Evolutionary conservation across 2,329 filamentous ascomycete genomes (phyloP), one percentile per base, ranked within the genome.

Genomic region (Verruconis gallopava): DNA sequence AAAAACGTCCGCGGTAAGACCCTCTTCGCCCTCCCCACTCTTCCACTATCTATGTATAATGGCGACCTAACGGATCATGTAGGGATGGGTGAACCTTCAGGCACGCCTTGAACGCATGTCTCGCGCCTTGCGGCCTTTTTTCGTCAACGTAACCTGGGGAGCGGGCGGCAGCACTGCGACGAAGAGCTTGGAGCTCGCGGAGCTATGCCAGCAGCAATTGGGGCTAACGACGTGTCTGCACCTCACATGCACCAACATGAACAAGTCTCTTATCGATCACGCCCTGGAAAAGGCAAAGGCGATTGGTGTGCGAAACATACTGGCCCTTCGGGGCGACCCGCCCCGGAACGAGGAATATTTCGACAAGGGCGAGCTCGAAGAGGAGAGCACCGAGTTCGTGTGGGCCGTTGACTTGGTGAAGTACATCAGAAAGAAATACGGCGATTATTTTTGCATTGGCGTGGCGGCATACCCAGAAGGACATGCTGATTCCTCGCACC

Each of bases 161-260:
- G 91, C 91, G 19, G 91, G 91, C 46, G 91, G 91, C 40, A 93
- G 83, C 49, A 98, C 91, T 0, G 81, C 86, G 3, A 74, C 75
- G 44, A 94, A 94, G 65, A 93, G 85, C 21, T 76, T 98, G 46
- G 86, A 95, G 62, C 73, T 98, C 48, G 91, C 91, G 36, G 89
- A 96, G 65, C 76, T 96, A 53, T 95, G 88, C 61, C 91, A 96
- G 67, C 74, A 86, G 47, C 85, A 94, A 63, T 66, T 96, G 43
- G 84, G 84, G 45, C 71, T 98, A 45, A 96, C 91, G 33, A 98
- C 91, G 47, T 95, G 91, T 60, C 69, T 98, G 50, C 91, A 98
- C 60, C 68, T 98, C 50, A 98, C 91, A 2, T 98, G 91, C 63
- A 98, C 91, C 43, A 96, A 98, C 61, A 96, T 96, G 89, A 91